Evolutionary conservation across 1,284 basidiomycete species (phyloP).

Genomic region (Apiotrichum montevideense): DNA sequence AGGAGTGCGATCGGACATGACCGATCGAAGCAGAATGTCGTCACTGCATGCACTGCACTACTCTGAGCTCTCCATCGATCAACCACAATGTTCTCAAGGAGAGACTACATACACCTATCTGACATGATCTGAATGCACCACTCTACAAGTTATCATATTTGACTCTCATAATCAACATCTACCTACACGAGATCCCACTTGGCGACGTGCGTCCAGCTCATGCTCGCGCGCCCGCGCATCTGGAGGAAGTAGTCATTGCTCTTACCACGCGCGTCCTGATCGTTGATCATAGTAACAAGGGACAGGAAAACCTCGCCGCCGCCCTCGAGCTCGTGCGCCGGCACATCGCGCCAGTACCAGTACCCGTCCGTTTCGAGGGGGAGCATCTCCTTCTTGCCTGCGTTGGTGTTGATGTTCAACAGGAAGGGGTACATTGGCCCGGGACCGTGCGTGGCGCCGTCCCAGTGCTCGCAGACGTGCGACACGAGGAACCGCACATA

Average conservation of each 20-base stretch:
- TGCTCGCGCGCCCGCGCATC: background rate
- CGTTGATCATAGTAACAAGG: constrained; percentile 1
- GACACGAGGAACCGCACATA: constrained; percentile 4
- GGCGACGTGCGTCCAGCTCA: constrained; percentile 1
- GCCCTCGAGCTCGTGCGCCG: background rate
- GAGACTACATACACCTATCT: too few relatives aligned
- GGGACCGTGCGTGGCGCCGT: background rate
- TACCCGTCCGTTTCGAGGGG: constrained; percentile 1
- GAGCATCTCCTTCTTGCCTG: background rate
- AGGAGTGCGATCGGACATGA: too few relatives aligned
- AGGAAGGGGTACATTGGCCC: background rate
- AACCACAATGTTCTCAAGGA: too few relatives aligned
- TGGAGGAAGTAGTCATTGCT: background rate
- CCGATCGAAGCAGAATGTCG: too few relatives aligned
- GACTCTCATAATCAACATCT: too few relatives aligned
- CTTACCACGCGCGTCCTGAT: background rate
- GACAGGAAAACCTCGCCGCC: constrained; percentile 2
- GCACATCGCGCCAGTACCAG: background rate
- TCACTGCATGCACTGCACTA: too few relatives aligned
- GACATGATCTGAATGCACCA: too few relatives aligned
- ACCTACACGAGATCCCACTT: background rate
- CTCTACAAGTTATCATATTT: too few relatives aligned
- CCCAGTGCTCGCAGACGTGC: constrained; percentile 11
- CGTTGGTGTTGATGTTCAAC: background rate
- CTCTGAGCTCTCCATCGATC: too few relatives aligned